A percentile compares a stretch with the other conserved stretches of the same genome.
These are phyloP conservation scores for Pyrenophora teres DNA, from an alignment of 2,329 filamentous ascomycete genomes.

Conservation along the genomic window DNA sequence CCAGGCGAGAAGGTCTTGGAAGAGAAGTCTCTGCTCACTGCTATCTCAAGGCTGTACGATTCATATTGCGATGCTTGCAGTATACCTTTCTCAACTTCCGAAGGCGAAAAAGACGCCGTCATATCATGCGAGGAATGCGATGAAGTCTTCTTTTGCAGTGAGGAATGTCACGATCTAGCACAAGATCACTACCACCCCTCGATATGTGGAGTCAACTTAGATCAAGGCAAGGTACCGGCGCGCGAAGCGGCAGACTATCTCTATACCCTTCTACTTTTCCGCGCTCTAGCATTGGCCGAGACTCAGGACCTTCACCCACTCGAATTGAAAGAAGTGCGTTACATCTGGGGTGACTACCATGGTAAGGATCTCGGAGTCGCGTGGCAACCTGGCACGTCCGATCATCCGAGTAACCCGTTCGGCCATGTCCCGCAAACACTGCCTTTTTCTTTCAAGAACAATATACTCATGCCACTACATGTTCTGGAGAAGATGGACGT, in stretches of 20 bases:
- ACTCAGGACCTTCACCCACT: slow-evolving; percentile 64
- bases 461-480: slow-evolving; percentile 74
- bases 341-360: slow-evolving; percentile 68
- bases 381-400: slow-evolving; percentile 26
- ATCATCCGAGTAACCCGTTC: slow-evolving; percentile 24
- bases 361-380: slow-evolving; percentile 27
- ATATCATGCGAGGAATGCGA: slow-evolving; percentile 60
- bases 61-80: slow-evolving; percentile 90
- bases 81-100: slow-evolving; percentile 62
- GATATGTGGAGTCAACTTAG: slow-evolving; percentile 60
- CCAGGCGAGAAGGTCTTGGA: slow-evolving; percentile 76
- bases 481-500: slow-evolving; percentile 84
- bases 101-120: slow-evolving; percentile 24
- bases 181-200: slow-evolving; percentile 62
- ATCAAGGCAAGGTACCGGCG: slow-evolving; percentile 60
- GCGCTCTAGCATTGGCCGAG: slow-evolving; percentile 64
- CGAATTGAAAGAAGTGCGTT: slow-evolving; percentile 64
- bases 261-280: slow-evolving; percentile 64
- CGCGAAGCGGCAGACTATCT: slow-evolving; percentile 63
- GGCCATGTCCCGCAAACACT: slow-evolving; percentile 60
- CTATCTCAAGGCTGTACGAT: slow-evolving; percentile 85
- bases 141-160: slow-evolving; percentile 65
- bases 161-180: slow-evolving; percentile 61
- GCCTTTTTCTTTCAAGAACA: slow-evolving; percentile 77
- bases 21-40: slow-evolving; percentile 86